These are phyloP conservation scores for Cyclocybe aegerita DNA, from an alignment of 768 basidiomycete genomes.

Conservation along the genomic window DNA sequence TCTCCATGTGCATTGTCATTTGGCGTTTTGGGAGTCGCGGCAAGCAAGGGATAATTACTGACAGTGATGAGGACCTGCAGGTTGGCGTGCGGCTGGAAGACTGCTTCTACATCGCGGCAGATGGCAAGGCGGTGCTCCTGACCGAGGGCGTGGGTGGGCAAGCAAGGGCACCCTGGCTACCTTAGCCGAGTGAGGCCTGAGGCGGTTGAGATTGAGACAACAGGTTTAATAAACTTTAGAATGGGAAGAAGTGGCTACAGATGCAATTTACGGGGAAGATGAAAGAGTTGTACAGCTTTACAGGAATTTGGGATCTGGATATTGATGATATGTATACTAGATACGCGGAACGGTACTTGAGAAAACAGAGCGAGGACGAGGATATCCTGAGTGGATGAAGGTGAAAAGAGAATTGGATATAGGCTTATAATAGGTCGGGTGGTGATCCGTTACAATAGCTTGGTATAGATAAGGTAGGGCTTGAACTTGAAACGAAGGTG, in stretches of 20 bases:
- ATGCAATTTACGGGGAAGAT: no score
- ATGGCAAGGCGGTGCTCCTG: slow-evolving; percentile 56
- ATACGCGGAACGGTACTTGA: background rate
- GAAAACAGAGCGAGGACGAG: slow-evolving; percentile 6
- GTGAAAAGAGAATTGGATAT: slow-evolving; percentile 12
- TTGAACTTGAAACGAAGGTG: no score
- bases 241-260: background rate
- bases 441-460: slow-evolving; percentile 13
- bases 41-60: no score
- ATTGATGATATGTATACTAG: background rate
- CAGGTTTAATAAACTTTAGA: no score
- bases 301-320: background rate
- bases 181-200: slow-evolving; percentile 19
- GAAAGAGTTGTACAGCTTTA: background rate
- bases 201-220: background rate
- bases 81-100: slow-evolving; percentile 84
- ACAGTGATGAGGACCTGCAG: slow-evolving; percentile 26
- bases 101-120: slow-evolving; percentile 66
- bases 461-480: slow-evolving; percentile 11
- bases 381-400: slow-evolving; percentile 1
- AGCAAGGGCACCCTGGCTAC: slow-evolving; percentile 42
- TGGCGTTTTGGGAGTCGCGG: no score
- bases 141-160: slow-evolving; percentile 66
- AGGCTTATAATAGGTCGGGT: slow-evolving; percentile 8
- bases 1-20: no score